phyloP scores from a whole-genome alignment of 2,329 filamentous ascomycete genomes.

The Cadophora malorum region DNA sequence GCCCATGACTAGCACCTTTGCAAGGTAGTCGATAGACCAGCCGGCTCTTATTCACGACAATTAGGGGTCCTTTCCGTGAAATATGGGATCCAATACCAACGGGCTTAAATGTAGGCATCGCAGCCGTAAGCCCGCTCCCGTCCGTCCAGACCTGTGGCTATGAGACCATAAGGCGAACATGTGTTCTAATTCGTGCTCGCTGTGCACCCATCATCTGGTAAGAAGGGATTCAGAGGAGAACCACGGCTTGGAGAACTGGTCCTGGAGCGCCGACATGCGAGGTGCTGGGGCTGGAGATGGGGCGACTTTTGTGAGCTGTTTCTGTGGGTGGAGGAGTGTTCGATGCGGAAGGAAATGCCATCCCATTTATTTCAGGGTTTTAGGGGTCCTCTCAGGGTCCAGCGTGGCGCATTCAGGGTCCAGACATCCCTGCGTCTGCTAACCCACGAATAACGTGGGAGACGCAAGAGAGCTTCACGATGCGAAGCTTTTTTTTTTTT shows the following conservation, averaged over 20 bases:
- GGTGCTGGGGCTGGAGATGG: not conserved
- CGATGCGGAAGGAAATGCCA: not conserved
- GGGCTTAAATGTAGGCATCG: not conserved
- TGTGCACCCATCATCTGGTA: not conserved
- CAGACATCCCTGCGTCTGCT: not conserved
- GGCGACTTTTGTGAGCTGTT: conserved; percentile 10
- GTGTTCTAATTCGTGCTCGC: no score
- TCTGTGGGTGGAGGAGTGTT: not conserved
- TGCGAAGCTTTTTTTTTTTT: no score
- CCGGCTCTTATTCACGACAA: no score
- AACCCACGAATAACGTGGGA: conserved; percentile 9
- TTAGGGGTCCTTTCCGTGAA: no score
- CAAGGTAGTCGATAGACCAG: no score
- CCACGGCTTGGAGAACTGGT: not conserved
- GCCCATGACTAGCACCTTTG: no score
- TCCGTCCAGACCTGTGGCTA: not conserved
- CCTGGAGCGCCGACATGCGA: not conserved
- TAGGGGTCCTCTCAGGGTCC: not conserved
- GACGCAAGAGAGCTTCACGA: not conserved
- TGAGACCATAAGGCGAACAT: not conserved
- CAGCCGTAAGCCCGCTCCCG: not conserved
- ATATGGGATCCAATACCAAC: not conserved
- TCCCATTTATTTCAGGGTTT: not conserved
- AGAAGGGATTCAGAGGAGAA: no score
- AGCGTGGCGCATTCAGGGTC: conserved; percentile 11